Evolutionary conservation across 371 early-diverging fungal species (phyloP).

Genomic region (Smittium mucronatum): DNA sequence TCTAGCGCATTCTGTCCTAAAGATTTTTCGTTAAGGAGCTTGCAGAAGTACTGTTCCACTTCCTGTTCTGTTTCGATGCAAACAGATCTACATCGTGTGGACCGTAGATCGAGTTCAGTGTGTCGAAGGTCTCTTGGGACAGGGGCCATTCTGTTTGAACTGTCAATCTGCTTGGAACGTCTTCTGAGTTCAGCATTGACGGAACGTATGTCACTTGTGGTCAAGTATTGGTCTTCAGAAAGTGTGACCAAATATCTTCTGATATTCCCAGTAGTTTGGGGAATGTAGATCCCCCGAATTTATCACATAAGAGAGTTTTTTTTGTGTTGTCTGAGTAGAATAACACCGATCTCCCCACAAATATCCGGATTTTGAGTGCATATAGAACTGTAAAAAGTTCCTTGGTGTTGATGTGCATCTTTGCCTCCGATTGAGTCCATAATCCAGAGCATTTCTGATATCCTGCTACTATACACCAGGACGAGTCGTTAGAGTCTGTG

Average conservation of each 20-base stretch:
- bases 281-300: not conserved
- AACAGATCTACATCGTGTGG: not conserved
- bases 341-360: not conserved
- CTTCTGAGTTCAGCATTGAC: not conserved
- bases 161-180: not conserved
- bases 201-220: not conserved
- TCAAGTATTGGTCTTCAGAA: not conserved
- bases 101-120: not conserved
- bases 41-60: not conserved
- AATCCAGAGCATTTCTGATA: not conserved
- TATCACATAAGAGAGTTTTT: not conserved
- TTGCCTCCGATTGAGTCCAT: not conserved
- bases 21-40: not conserved
- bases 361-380: not conserved
- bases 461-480: not conserved
- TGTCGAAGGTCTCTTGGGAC: not conserved
- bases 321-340: conserved; percentile 1
- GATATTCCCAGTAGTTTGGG: not conserved
- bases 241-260: not conserved
- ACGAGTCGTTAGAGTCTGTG: not conserved
- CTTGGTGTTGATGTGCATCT: not conserved
- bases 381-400: not conserved
- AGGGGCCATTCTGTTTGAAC: not conserved
- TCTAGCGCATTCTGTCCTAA: not conserved
- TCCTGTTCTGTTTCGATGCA: not conserved